Evolutionary conservation across 345 rosid genomes (phyloP).

Genomic region (Pistacia integerrima): DNA sequence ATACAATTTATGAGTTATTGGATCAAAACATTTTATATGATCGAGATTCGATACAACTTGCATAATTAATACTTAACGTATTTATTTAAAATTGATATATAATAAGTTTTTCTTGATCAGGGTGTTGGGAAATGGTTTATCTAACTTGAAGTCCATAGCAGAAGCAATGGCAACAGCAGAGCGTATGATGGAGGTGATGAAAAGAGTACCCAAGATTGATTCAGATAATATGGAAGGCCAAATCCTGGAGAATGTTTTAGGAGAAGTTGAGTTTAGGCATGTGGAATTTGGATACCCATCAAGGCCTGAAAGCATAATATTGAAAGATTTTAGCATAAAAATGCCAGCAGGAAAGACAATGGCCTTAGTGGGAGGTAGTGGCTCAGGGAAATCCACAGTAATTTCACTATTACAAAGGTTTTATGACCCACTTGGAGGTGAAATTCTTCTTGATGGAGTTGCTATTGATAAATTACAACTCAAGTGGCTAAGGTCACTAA

Average conservation of each 20-base stretch:
- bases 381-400: slow-evolving; percentile 82
- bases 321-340: slow-evolving; percentile 51
- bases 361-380: slow-evolving; percentile 88
- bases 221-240: slow-evolving; percentile 51
- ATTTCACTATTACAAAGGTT: slow-evolving; percentile 79
- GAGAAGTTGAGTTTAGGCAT: slow-evolving; percentile 65
- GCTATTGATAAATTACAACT: slow-evolving; percentile 59
- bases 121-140: slow-evolving; percentile 60
- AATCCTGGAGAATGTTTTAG: slow-evolving; percentile 37
- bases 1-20: too few relatives aligned
- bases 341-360: slow-evolving; percentile 66
- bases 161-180: slow-evolving; percentile 72
- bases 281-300: slow-evolving; percentile 78
- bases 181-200: slow-evolving; percentile 57
- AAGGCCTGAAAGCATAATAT: slow-evolving; percentile 54
- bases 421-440: slow-evolving; percentile 68
- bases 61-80: too few relatives aligned
- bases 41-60: too few relatives aligned
- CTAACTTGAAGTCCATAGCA: slow-evolving; percentile 62
- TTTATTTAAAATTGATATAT: too few relatives aligned
- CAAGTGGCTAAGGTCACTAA: slow-evolving; percentile 80
- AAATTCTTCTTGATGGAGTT: slow-evolving; percentile 63
- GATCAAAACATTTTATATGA: too few relatives aligned
- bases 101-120: slow-evolving; percentile 30
- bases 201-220: slow-evolving; percentile 70